A percentile compares a stretch with the other conserved stretches of the same genome.
phyloP scores from a whole-genome alignment of 169 alveolate species.

The Eimeria maxima region DNA sequence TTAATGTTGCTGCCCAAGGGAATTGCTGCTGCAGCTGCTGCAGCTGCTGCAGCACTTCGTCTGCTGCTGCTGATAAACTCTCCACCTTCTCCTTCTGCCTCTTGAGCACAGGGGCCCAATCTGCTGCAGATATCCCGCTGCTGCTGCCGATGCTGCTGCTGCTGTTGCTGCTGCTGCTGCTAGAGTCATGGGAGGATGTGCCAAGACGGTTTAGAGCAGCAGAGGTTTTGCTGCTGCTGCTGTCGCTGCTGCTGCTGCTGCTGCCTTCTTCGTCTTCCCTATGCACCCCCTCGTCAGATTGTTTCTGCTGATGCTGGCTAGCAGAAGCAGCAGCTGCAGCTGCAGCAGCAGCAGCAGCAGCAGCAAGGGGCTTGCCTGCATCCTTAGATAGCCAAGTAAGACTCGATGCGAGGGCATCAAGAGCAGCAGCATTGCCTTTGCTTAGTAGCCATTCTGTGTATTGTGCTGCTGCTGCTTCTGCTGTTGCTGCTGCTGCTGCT shows the following conservation, averaged over 20 bases:
- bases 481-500: conserved; percentile 21
- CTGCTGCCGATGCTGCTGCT: conserved; percentile 34
- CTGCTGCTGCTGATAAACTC: not conserved
- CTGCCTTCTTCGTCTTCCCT: not conserved
- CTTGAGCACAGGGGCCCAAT: not conserved
- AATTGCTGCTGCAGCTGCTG: conserved; percentile 37
- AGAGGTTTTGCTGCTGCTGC: conserved; percentile 1
- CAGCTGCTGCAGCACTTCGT: not conserved
- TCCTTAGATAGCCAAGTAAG: not conserved
- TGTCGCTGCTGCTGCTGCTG: conserved; percentile 24
- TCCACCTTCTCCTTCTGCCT: conserved; percentile 16
- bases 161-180: conserved; percentile 35
- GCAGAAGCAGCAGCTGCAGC: conserved; percentile 17
- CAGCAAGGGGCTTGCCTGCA: conserved; percentile 46
- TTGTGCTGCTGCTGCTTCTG: conserved; percentile 42
- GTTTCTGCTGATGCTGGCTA: not conserved
- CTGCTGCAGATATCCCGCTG: not conserved
- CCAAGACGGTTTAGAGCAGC: not conserved
- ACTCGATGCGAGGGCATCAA: not conserved
- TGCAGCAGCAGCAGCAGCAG: conserved; percentile 30
- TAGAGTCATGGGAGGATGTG: too few relatives aligned
- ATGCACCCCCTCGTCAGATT: not conserved
- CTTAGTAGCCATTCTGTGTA: not conserved
- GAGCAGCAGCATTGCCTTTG: not conserved
- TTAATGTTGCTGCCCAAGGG: conserved; percentile 17